phyloP scores from a whole-genome alignment of 176 grass and related monocot genomes.

The Leersia perrieri region DNA sequence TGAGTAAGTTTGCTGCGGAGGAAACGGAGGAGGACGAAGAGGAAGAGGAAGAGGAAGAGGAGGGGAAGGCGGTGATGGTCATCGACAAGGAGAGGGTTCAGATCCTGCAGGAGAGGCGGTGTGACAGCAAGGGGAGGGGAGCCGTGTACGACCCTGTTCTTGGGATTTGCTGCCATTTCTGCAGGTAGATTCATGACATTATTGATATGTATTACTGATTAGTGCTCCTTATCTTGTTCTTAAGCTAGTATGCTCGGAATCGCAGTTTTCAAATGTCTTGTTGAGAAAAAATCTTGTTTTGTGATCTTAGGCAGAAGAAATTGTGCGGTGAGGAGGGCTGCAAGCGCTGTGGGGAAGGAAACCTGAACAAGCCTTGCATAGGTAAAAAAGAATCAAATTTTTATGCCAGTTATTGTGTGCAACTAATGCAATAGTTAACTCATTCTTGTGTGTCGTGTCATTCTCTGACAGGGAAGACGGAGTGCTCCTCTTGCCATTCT shows the following conservation, averaged over 20 bases:
- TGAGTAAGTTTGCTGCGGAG: neutral
- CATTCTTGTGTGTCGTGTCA: neutral
- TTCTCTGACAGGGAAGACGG: slow-evolving; percentile 67
- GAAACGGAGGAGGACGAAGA: neutral
- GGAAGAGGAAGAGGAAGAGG: neutral
- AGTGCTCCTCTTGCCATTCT: slow-evolving; percentile 82
- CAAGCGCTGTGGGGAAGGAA: slow-evolving; percentile 63
- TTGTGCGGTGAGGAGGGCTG: slow-evolving; percentile 90
- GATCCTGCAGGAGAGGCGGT: slow-evolving; percentile 50
- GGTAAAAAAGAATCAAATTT: slow-evolving; percentile 34
- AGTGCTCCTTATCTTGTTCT: neutral
- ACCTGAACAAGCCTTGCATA: slow-evolving; percentile 59
- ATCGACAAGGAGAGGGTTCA: slow-evolving; percentile 45
- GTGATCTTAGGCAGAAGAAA: slow-evolving; percentile 74
- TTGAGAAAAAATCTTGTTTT: neutral
- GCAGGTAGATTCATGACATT: slow-evolving; percentile 39
- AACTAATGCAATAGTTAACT: neutral
- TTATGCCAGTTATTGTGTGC: neutral
- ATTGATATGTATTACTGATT: neutral
- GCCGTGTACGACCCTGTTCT: slow-evolving; percentile 71
- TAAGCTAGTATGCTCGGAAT: neutral
- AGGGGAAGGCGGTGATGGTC: neutral
- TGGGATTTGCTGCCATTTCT: slow-evolving; percentile 92
- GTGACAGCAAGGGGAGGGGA: slow-evolving; percentile 66
- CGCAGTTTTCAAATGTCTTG: neutral